These are phyloP conservation scores for Epichloe brachyelytri DNA, from an alignment of 2,329 filamentous ascomycete genomes.

Conservation along the genomic window DNA sequence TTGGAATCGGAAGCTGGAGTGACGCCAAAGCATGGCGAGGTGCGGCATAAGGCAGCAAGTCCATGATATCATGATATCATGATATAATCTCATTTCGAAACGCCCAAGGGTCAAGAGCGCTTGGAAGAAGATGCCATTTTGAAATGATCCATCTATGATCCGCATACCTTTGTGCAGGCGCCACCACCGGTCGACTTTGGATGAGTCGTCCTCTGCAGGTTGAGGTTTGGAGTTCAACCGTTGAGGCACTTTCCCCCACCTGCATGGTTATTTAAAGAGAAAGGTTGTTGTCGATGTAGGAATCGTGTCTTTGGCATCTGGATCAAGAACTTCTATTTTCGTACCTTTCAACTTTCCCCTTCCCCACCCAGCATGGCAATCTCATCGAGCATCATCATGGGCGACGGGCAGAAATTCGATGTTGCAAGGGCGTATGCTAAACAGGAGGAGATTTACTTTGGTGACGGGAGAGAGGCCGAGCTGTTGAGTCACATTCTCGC, in stretches of 20 bases:
- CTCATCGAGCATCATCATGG: not conserved
- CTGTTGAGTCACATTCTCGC: conserved; percentile 57
- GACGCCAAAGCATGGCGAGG: not conserved
- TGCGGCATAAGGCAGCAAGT: not conserved
- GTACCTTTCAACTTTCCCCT: too few relatives aligned
- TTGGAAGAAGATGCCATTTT: not conserved
- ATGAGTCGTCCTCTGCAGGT: too few relatives aligned
- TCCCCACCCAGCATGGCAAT: too few relatives aligned
- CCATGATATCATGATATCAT: not conserved
- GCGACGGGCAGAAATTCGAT: conserved; percentile 17
- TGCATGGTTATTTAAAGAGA: too few relatives aligned
- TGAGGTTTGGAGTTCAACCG: too few relatives aligned
- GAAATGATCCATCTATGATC: not conserved
- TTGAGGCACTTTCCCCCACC: too few relatives aligned
- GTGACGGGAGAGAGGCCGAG: conserved; percentile 63
- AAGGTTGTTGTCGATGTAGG: too few relatives aligned
- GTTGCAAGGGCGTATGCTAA: conserved; percentile 26
- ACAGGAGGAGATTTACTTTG: conserved; percentile 35
- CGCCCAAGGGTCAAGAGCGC: too few relatives aligned
- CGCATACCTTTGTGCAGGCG: not conserved
- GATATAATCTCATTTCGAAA: not conserved
- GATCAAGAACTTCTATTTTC: too few relatives aligned
- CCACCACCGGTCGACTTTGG: too few relatives aligned
- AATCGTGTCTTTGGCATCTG: too few relatives aligned
- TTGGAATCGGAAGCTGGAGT: not conserved